Base-by-base conservation (phyloP, 306 rosid species). In the Sicyos edulis region DNA sequence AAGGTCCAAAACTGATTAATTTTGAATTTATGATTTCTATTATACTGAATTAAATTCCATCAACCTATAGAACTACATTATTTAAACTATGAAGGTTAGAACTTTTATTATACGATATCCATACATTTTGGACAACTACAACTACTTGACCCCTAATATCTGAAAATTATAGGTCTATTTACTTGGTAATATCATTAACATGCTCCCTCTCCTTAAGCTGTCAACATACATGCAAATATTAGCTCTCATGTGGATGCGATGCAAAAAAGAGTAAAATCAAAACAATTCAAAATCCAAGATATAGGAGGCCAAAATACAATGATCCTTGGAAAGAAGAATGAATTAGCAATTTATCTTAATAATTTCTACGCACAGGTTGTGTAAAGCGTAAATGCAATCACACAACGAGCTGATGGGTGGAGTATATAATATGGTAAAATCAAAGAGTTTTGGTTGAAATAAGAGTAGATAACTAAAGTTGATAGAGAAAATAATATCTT, bases 241-340 rank as follows among this genome's bases (percentile, higher is more conserved):
- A 17, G 26, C 40, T 19, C 17, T 44, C 29, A 40, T 17, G 49
- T 32, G 68, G 29, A 17, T 40, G 52, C 45, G 44, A 49, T 8
- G 7, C 24, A 68, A 19, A 45, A 68, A 47, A 29, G 24, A 42
- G 42, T 12, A 7, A 20, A 45, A 42, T 22, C 10, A 50, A 68
- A 47, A 10, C 19, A 68, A 68, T 68, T 44, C 56, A 32, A 68
- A 19, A 42, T 67, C 45, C 74, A 64, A 68, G 56, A 17, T 44
- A 64, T 52, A 81, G 19, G 72, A 74, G 62, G 49, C 14, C 24
- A n/a, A 62, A 40, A 16, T 62, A 62, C 13, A 62, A 16, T 62
- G 47, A 32, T 29, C 49, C 49, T 34, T 8, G 34, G 50, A 7
- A 16, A 62, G n/a, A 34, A 62, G 50, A 62, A 15, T 7, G 13